These are phyloP conservation scores for Fusarium paranaense DNA, from an alignment of 2,329 filamentous ascomycete genomes.

Conservation along the genomic window DNA sequence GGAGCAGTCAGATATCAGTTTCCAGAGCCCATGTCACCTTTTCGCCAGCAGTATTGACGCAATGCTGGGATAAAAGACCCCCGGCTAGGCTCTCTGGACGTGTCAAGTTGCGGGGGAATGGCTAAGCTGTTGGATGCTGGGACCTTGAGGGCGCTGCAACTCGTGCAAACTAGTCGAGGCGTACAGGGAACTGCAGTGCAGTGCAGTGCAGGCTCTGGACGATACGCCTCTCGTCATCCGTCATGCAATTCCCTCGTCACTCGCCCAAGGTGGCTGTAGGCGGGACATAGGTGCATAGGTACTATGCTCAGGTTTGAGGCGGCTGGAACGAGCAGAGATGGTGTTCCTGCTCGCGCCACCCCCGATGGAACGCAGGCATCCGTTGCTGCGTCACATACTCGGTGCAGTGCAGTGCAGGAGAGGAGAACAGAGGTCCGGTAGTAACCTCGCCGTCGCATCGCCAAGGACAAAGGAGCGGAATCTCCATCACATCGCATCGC, in stretches of 20 bases:
- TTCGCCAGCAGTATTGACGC: conserved; percentile 25
- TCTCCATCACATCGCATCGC: conserved; percentile 8
- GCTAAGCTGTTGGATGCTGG: conserved; percentile 14
- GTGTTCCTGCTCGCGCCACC: conserved; percentile 17
- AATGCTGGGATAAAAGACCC: conserved; percentile 15
- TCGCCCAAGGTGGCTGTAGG: neutral
- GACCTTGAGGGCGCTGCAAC: conserved; percentile 15
- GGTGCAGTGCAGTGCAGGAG: neutral
- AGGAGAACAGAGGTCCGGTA: neutral
- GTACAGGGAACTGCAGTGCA: conserved; percentile 3
- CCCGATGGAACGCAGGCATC: neutral
- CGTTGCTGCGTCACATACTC: conserved; percentile 5
- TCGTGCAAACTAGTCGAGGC: conserved; percentile 19
- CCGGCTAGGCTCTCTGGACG: conserved; percentile 8
- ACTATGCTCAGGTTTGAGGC: conserved; percentile 1
- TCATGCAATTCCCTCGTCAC: conserved; percentile 11
- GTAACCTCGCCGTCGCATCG: conserved; percentile 13
- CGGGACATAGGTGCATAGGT: conserved; percentile 1
- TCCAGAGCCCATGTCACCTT: conserved; percentile 28
- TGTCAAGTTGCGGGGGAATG: conserved; percentile 38
- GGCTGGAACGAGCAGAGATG: neutral
- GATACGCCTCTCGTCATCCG: conserved; percentile 4
- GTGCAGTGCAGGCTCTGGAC: neutral
- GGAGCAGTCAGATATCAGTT: conserved; percentile 43
- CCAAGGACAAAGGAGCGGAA: conserved; percentile 8